A percentile compares a stretch with the other conserved stretches of the same genome.
phyloP scores from a whole-genome alignment of 2,329 filamentous ascomycete species.

The Fusarium vanettenii region DNA sequence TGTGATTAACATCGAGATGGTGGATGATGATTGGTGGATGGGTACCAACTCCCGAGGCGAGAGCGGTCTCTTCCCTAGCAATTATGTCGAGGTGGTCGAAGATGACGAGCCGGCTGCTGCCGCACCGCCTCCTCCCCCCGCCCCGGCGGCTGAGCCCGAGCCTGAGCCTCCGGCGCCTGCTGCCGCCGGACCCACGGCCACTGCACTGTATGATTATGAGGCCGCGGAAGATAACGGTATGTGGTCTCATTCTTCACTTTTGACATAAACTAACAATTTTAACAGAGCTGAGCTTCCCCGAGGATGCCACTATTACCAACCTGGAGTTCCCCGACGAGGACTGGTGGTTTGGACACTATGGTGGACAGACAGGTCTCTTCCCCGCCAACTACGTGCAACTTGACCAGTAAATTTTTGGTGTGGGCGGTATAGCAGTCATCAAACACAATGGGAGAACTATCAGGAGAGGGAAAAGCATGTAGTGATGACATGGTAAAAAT shows the following conservation, averaged over 20 bases:
- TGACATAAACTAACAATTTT: constrained; percentile 37
- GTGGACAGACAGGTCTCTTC: constrained; percentile 86
- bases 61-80: constrained; percentile 92
- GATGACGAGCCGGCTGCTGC: constrained; percentile 63
- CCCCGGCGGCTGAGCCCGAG: constrained; percentile 49
- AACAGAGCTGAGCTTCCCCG: constrained; percentile 82
- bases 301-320: constrained; percentile 83
- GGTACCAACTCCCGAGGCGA: constrained; percentile 88
- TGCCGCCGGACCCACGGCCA: constrained; percentile 74
- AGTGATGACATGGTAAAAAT: constrained; percentile 28
- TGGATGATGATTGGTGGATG: constrained; percentile 99
- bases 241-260: constrained; percentile 32
- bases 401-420: constrained; percentile 45
- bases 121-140: constrained; percentile 46
- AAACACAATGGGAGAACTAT: constrained; percentile 10
- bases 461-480: constrained; percentile 26
- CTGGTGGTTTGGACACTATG: constrained; percentile 95
- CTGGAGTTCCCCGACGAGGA: constrained; percentile 98
- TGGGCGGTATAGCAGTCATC: not conserved
- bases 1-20: constrained; percentile 94
- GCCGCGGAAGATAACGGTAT: constrained; percentile 92
- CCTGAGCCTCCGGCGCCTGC: constrained; percentile 51
- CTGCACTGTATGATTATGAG: constrained; percentile 94
- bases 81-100: constrained; percentile 91
- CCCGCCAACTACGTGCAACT: constrained; percentile 77